Base-by-base conservation (phyloP, 768 basidiomycete species). In the Tricholoma furcatifolium region DNA sequence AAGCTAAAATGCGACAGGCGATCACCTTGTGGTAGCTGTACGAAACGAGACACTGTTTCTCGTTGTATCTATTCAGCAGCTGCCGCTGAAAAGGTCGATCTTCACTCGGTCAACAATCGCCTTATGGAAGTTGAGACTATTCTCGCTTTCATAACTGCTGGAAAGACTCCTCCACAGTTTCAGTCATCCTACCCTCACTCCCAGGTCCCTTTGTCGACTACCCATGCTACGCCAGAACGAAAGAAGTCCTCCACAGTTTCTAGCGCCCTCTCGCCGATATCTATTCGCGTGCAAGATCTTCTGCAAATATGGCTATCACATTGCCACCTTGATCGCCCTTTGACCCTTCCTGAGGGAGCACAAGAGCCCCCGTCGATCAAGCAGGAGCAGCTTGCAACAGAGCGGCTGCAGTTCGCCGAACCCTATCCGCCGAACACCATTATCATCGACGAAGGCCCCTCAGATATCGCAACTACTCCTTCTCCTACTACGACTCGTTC, bases 1-100 rank as follows among this genome's bases (percentile, higher is more conserved):
- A 93, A 93, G 61, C 78, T 93, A 48, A 91, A 86, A 72, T 93
- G 91, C 64, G 91, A 93, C 70, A 74, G 91, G 35, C 80, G 85
- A 18, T 82, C 77, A 2, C 91, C 91, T 0, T 93, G 91, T 58
- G 82, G 82, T 0, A 85, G 84, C 23, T 93, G 91, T 60, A 77
- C 82, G 15, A 92, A 92, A 64, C 85, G 90, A 55, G 86, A 89
- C 62, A 89, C 87, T 0, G 79, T 87, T 10, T 71, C 74, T 3
- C 75, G 87, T 59, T 91, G 89, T 60, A 75, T 86, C 5, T 91
- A 91, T 65, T 88, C 89, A 0, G 82, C 87, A 20, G 89, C 87
- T 14, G 91, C 91, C 0, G 84, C 88, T 15, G 91, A 93, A 72
- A 93, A 92, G 80, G 84, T 93, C 40, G 91, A 93, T 67, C 74